Evolutionary conservation across 83 land plant species (phyloP), one percentile per base, ranked within the genome.

Genomic region (Picea abies): DNA sequence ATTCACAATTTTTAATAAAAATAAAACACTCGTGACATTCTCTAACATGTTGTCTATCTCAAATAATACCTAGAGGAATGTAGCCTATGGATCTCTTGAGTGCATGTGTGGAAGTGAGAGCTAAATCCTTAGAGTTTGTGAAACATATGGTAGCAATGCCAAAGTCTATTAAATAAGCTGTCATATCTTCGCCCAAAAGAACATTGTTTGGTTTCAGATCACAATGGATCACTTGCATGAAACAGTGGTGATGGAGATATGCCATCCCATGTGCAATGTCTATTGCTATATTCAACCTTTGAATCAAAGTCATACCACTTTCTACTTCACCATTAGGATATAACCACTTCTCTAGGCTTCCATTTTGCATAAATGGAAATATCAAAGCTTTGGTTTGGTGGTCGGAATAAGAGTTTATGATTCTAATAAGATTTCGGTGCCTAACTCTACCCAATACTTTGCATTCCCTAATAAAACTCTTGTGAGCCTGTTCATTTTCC

Each of bases 121-220:
- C n/a, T n/a, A n/a, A n/a, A n/a, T n/a, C n/a, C n/a, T n/a, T n/a
- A n/a, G n/a, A n/a, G n/a, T n/a, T n/a, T n/a, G n/a, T n/a, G n/a
- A n/a, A n/a, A n/a, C n/a, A n/a, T n/a, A n/a, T n/a, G n/a, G n/a
- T n/a, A n/a, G n/a, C n/a, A n/a, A n/a, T n/a, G n/a, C n/a, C n/a
- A n/a, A n/a, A n/a, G n/a, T n/a, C n/a, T n/a, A n/a, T n/a, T n/a
- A 87, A 76, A 60, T 81, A 83, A 11, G 79, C 85, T 26, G 37
- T 39, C 86, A 88, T 71, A 25, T 84, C 84, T 12, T 84, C 65
- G 17, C 84, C 84, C 44, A 84, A 47, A 63, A 87, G 83, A 25
- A 84, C 67, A 85, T 81, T 84, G 76, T 68, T 81, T 9, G 88
- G 88, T 39, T 84, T 84, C 41, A 87, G 25, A 63, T 87, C 89